Evolutionary conservation across 2,329 filamentous ascomycete genomes (phyloP), one percentile per base, ranked within the genome.

Genomic region (Cladophialophora immunda): DNA sequence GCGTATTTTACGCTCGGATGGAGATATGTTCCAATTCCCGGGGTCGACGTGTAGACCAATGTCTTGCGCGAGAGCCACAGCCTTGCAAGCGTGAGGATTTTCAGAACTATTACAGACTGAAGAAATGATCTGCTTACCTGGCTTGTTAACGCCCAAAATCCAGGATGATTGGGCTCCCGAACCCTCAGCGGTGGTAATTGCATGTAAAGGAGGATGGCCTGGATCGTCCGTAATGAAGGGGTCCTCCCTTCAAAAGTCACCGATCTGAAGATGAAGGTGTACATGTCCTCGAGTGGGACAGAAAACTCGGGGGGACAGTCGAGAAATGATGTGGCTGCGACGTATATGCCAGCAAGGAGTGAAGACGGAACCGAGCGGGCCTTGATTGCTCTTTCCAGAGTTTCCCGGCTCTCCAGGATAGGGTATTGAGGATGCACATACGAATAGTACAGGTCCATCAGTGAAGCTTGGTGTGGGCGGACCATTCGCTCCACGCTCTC

Each of bases 171-270:
- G 45, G 45, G 45, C 45, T 50, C 17, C 17, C 45, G 45, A 17
- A 50, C 45, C 22, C 45, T 50, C 22, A 50, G 45, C 17, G 45
- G 45, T 25, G 45, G 45, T 50, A 50, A 25, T 13, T 50, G 45
- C 45, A 50, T 50, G 45, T 50, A 50, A 25, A 50, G 45, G 45
- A 50, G 45, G 45, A 50, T 25, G 45, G 45, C 45, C 45, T 50
- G 45, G 45, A 50, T 50, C 22, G 45, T 50, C 45, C 45, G 45
- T n/a, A 50, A 13, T 50, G 45, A 50, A n/a, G 45, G 45, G 45
- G 45, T 50, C 45, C 45, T 50, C 45, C 4, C 45, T 50, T 50
- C 45, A 25, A 6, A 50, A n/a, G 45, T 25, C 17, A 25, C 45
- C 45, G 45, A n/a, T 50, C 15, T 50, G 22, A 50, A 50, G 22